Conservation (phyloP, 345 rosid genomes). For the Kernera saxatilis region DNA sequence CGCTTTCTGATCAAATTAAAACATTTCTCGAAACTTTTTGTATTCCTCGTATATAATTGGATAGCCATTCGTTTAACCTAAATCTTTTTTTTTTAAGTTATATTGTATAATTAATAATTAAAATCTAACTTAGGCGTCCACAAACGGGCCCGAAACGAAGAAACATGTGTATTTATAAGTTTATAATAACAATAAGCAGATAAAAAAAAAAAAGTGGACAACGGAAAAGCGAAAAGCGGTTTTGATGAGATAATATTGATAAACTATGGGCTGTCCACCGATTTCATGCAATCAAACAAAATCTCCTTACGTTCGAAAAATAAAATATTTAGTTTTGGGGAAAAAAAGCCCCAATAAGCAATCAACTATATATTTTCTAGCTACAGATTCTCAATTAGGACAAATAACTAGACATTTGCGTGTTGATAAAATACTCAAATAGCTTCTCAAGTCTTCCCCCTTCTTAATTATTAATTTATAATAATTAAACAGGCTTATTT, state of each 20-base stretch:
- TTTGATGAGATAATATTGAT: conserved; percentile 18
- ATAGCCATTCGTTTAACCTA: not conserved
- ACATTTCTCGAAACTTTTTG: too few species aligned
- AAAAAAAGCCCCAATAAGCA: not conserved
- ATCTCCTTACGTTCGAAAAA: conserved; percentile 19
- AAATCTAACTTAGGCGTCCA: not conserved
- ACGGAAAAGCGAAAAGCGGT: conserved; percentile 21
- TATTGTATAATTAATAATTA: not conserved
- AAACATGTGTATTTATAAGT: conserved; percentile 8
- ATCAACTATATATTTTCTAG: not conserved
- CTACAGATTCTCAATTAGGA: not conserved
- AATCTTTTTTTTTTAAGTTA: not conserved
- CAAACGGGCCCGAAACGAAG: conserved; percentile 20
- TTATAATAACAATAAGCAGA: not conserved
- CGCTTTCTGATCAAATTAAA: too few species aligned
- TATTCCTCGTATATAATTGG: too few species aligned
- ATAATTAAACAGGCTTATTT: too few species aligned
- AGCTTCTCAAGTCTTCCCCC: not conserved
- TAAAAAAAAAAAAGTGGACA: not conserved
- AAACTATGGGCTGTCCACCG: conserved; percentile 35
- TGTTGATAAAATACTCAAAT: not conserved
- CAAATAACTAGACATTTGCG: not conserved
- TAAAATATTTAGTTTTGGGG: not conserved
- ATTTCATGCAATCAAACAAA: conserved; percentile 36
- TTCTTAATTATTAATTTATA: too few species aligned